Percentiles rank a stretch among this genome's conserved stretches.
phyloP scores from a whole-genome alignment of 2,329 filamentous ascomycete genomes.

The Neofusicoccum sp. region DNA sequence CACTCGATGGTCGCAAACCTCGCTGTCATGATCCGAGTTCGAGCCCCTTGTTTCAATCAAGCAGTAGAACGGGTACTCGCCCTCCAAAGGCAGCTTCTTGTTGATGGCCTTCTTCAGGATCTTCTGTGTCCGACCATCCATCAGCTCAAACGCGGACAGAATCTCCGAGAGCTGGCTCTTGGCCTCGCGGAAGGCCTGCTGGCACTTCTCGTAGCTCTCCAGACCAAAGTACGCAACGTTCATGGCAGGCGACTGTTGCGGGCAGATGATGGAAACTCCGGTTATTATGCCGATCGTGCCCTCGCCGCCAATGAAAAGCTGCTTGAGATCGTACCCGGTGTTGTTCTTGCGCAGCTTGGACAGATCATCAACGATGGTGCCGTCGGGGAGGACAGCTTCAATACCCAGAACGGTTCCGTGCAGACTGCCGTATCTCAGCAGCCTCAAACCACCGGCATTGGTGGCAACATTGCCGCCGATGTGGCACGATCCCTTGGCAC shows the following conservation, averaged over 20 bases:
- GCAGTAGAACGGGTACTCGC: conserved; percentile 89
- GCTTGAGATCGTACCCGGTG: conserved; percentile 95
- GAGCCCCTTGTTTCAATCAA: conserved; percentile 94
- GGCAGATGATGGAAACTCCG: conserved; percentile 82
- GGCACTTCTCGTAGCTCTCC: conserved; percentile 85
- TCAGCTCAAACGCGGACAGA: conserved; percentile 94
- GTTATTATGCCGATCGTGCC: conserved; percentile 95
- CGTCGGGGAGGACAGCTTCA: conserved; percentile 90
- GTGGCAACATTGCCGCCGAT: conserved; percentile 95
- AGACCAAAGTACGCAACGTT: conserved; percentile 95
- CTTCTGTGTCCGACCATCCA: conserved; percentile 82
- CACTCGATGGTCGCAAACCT: conserved; percentile 29
- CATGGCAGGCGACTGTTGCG: conserved; percentile 79
- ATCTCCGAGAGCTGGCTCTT: conserved; percentile 92
- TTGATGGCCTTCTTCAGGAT: conserved; percentile 72
- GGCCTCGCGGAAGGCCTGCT: conserved; percentile 80
- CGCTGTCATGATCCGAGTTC: conserved; percentile 88
- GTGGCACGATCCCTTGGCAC: conserved; percentile 94
- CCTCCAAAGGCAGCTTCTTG: conserved; percentile 77
- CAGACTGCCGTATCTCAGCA: conserved; percentile 89
- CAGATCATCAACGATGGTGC: conserved; percentile 86
- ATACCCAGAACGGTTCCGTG: conserved; percentile 91
- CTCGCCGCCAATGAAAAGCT: conserved; percentile 93
- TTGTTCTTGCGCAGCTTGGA: conserved; percentile 94
- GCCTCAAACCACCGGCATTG: conserved; percentile 86